Base-by-base conservation (phyloP, 2,329 filamentous ascomycete species). In the Ampelomyces quisqualis region DNA sequence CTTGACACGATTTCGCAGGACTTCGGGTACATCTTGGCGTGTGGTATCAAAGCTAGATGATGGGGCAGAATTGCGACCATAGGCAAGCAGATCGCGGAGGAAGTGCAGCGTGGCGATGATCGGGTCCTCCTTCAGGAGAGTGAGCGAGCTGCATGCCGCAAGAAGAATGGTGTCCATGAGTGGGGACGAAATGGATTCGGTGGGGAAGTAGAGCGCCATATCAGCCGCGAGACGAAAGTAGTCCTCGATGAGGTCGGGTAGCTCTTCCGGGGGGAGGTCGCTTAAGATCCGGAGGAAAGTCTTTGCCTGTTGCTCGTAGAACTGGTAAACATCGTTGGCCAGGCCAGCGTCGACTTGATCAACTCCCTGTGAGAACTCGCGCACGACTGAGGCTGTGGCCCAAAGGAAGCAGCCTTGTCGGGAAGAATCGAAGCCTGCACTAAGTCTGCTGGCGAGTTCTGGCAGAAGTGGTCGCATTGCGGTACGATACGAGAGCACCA, bases 341-440 rank as follows among this genome's bases (percentile, higher is more conserved):
- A 89, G 94, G n/a, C 79, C 75, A 35, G 84, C 78, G 39, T 91
- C 85, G 14, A 97, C 87, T 46, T 87, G 82, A 55, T 95, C 90
- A 28, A 87, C 82, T 28, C 91, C 90, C 57, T 95, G 88, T 0
- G 89, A 93, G 64, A 97, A 98, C 67, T 98, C 93, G 44, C 93
- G 86, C 20, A 98, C 79, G 49, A 98, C 94, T 7, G 91, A 89
- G 51, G 90, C 88, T 2, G 91, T 96, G 1, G 93, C 91, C 93
- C 93, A 98, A n/a, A 98, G 77, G 77, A 98, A 98, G 67, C 91
- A 96, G 9, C 93, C 93, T 70, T 98, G 91, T 46, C 84, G 81
- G 8, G 91, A 96, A 13, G 80, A 78, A 40, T 86, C 79, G 65
- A 98, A 98, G 4, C 91, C 90, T 49, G 78, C 79, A 1, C 88